Evolutionary conservation across 176 grass and related monocot species (phyloP).

Genomic region (Aegilops longissima): DNA sequence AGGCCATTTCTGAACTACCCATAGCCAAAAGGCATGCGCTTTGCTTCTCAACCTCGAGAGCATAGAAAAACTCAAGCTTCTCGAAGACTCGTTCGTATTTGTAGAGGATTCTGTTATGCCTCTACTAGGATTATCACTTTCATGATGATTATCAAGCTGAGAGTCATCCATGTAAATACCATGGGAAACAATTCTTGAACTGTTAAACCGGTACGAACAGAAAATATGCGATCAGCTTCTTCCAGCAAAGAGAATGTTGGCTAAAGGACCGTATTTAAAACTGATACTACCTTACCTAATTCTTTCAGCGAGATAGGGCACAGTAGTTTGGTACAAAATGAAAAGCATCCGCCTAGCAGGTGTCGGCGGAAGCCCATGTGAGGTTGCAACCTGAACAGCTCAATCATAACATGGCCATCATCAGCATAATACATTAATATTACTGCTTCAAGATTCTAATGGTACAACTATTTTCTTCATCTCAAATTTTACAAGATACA

Average conservation of each 20-base stretch:
- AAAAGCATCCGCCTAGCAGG: constrained; percentile 82
- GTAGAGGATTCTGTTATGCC: constrained; percentile 25
- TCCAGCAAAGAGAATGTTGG: constrained; percentile 7
- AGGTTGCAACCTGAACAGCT: constrained; percentile 66
- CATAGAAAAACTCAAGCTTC: constrained; percentile 48
- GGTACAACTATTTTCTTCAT: background rate
- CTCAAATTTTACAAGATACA: background rate
- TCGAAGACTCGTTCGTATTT: constrained; percentile 31
- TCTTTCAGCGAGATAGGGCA: constrained; percentile 91
- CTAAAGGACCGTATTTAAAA: background rate
- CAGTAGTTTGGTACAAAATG: constrained; percentile 85
- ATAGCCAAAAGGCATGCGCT: constrained; percentile 59
- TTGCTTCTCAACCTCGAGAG: constrained; percentile 56
- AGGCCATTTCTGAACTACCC: constrained; percentile 82
- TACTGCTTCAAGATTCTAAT: background rate
- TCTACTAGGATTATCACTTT: constrained; percentile 41
- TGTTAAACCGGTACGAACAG: constrained; percentile 35
- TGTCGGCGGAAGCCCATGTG: constrained; percentile 78
- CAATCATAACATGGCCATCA: constrained; percentile 7
- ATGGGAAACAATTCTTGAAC: constrained; percentile 87
- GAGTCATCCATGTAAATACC: constrained; percentile 71
- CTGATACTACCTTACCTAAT: constrained; percentile 56
- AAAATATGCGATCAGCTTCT: constrained; percentile 15
- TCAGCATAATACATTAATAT: constrained; percentile 30
- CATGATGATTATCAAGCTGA: constrained; percentile 53